Evolutionary conservation across 2,329 filamentous ascomycete species (phyloP), one percentile per base, ranked within the genome.

Genomic region (Colletotrichum cordylinicola): DNA sequence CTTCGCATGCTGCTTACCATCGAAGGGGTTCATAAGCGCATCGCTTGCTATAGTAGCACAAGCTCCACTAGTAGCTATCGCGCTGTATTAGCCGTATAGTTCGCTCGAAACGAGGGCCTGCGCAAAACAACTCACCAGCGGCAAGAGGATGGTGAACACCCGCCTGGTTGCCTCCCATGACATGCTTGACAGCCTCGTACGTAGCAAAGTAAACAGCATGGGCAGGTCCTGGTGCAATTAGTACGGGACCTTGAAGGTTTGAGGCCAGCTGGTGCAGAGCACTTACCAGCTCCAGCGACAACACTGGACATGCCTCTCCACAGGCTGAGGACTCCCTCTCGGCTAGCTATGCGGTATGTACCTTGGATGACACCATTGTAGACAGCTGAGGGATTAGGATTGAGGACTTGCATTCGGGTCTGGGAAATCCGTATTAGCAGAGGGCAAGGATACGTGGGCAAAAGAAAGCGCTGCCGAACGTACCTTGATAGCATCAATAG

Each of bases 181-280:
- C 87, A 82, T 99, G 96, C 89, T 99, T 99, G 77, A 98, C 96
- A 75, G 95, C 93, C 88, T 99, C 97, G 85, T 98, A 99, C 55
- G 97, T 98, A 71, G 96, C 96, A 86, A 99, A 99, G 85, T 99
- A 98, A 74, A 99, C 96, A 60, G 97, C 97, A 83, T 99, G 97
- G 77, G 97, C 97, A 80, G 97, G 97, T 79, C 96, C 96, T 98
- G 81, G 29, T 24, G n/a, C 62, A 61, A 43, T 75, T 43, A 72
- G 39, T 29, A 61, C n/a, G 18, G 24, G 16, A 35, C 24, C 35
- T 37, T 31, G 13, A 15, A n/a, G 15, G 43, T 58, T 29, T 13
- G 15, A 27, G 13, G 9, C 37, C 12, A 39, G 60, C 55, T 13
- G 16, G n/a, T 31, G 29, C 21, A 55, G 24, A 16, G 24, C 18